Evolutionary conservation across 2,329 filamentous ascomycete genomes (phyloP), one percentile per base, ranked within the genome.

Genomic region (Calonectria crousiana): DNA sequence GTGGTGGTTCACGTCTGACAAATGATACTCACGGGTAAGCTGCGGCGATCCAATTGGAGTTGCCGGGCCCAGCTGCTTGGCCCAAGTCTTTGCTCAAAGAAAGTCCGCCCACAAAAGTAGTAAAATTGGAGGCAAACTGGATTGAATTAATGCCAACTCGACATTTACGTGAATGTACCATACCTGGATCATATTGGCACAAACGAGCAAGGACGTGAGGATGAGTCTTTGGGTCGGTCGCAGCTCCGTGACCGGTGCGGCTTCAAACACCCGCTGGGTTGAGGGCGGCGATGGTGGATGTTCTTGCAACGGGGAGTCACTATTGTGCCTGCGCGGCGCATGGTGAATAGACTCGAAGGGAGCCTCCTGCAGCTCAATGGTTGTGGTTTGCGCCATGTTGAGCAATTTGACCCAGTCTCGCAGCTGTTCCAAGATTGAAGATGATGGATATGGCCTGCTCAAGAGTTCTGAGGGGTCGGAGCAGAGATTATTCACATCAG

Each of bases 11-110:
- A 5, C 20, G 11, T 20, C 11, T 16, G 32, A 16, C 14, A n/a
- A 20, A 36, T 13, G 14, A 14, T 11, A 79, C 80, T 51, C 75
- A 84, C 83, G 84, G 81, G 62, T 85, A 86, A 1, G 84, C 80
- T 23, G 84, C 85, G 9, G 83, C 82, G 72, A 85, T 84, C 85
- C 85, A 87, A 64, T 84, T 85, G 18, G 84, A 82, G 69, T 84
- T 78, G 4, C 81, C 83, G 0, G 82, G 78, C 0, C 81, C 82
- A 6, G 71, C 44, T 14, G n/a, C 60, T 30, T 67, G 71, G n/a
- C 67, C 67, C 38, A 73, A n/a, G 52, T 73, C 67, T 26, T 58
- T 51, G 26, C 71, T 73, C 32, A 73, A 38, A 8, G 52, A 44
- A 3, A 73, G 44, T 1, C 71, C 67, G 34, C 71, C 71, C 8